These are phyloP conservation scores for Cladosporium sphaerospermum DNA, from an alignment of 2,329 filamentous ascomycete species.

Conservation along the genomic window DNA sequence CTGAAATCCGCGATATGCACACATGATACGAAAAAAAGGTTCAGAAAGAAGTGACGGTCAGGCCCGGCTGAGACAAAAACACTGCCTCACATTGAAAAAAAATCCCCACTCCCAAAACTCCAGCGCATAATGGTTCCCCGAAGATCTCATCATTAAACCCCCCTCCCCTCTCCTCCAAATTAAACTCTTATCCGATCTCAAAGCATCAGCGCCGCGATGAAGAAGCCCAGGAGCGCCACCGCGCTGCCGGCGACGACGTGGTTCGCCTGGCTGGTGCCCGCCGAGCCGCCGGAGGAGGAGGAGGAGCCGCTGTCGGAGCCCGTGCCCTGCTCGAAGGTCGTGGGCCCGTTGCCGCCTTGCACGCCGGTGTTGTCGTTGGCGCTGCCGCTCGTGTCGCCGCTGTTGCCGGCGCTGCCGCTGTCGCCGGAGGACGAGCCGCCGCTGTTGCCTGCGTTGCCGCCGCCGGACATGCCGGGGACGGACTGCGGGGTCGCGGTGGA, in stretches of 20 bases:
- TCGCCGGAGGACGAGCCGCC: constrained; percentile 14
- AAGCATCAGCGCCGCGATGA: constrained; percentile 32
- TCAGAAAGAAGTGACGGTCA: neutral
- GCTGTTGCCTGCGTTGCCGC: constrained; percentile 18
- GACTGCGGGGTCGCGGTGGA: constrained; percentile 34
- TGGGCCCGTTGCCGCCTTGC: constrained; percentile 19
- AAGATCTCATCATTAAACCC: neutral
- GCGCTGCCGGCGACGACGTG: constrained; percentile 31
- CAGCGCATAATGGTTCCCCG: neutral
- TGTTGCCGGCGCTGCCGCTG: constrained; percentile 28
- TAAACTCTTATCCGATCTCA: constrained; percentile 11
- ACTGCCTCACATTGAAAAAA: constrained; percentile 12
- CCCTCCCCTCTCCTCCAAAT: neutral
- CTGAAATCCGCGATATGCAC: neutral
- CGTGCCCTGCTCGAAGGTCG: constrained; percentile 23
- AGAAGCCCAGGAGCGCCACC: constrained; percentile 33
- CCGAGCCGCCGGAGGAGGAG: constrained; percentile 16
- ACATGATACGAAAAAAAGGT: neutral
- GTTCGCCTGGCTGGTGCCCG: constrained; percentile 21
- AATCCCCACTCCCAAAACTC: neutral
- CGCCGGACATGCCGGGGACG: constrained; percentile 51
- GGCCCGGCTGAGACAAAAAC: constrained; percentile 2
- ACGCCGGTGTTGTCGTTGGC: constrained; percentile 15
- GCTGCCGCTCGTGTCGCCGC: constrained; percentile 16
- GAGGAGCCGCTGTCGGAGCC: constrained; percentile 15